These are phyloP conservation scores for Plasmodium blacklocki DNA, from an alignment of 169 alveolate species.

Conservation along the genomic window DNA sequence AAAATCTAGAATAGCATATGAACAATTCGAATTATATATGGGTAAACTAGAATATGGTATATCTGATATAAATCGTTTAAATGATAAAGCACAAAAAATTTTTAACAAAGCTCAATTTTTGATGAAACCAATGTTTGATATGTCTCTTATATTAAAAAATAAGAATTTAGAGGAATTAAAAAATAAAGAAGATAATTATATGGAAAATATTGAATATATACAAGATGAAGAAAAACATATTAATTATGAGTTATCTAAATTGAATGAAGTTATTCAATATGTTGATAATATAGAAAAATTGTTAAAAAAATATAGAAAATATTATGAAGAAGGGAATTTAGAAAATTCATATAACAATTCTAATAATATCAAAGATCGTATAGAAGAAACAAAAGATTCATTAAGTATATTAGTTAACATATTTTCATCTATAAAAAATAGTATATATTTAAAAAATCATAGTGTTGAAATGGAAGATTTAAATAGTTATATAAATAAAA, in stretches of 20 bases:
- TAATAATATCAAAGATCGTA: slow-evolving; percentile 10
- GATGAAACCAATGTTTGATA: slow-evolving; percentile 1
- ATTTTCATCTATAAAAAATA: slow-evolving; percentile 14
- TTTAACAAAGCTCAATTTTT: background rate
- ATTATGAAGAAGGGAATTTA: slow-evolving; percentile 30
- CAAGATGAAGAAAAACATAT: slow-evolving; percentile 14
- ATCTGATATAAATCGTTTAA: slow-evolving; percentile 3
- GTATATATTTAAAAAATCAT: background rate
- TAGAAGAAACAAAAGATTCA: slow-evolving; percentile 23
- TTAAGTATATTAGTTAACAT: background rate
- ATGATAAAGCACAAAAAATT: slow-evolving; percentile 7
- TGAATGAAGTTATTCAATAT: background rate
- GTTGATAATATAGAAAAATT: slow-evolving; percentile 22
- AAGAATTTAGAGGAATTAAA: slow-evolving; percentile 9
- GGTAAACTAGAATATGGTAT: slow-evolving; percentile 3
- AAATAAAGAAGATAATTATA: background rate
- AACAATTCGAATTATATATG: slow-evolving; percentile 3
- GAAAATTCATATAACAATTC: slow-evolving; percentile 8
- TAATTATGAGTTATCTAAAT: slow-evolving; percentile 3
- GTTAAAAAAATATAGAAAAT: slow-evolving; percentile 7
- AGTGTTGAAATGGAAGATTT: slow-evolving; percentile 6
- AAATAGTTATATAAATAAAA: background rate
- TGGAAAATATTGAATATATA: slow-evolving; percentile 15
- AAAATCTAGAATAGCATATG: slow-evolving; percentile 18
- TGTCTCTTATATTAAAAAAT: background rate